phyloP scores from a whole-genome alignment of 1,284 basidiomycete species.

The Irpex sp. region DNA sequence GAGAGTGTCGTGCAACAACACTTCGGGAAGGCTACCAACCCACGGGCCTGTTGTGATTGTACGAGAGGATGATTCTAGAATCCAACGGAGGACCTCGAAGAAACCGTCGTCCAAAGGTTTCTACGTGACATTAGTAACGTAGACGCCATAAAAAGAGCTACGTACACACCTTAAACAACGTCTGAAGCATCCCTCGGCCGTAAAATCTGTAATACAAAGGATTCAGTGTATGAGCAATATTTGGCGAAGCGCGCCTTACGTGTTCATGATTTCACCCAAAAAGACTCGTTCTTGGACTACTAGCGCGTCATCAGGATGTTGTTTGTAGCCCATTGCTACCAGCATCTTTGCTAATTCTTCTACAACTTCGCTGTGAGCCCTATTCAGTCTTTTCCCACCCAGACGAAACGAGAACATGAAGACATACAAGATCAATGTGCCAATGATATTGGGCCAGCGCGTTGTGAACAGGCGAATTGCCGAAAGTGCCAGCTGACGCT shows the following conservation, averaged over 20 bases:
- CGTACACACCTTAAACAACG: slow-evolving; percentile 49
- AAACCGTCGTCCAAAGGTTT: slow-evolving; percentile 44
- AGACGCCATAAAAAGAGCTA: background rate
- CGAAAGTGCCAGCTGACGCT: slow-evolving; percentile 59
- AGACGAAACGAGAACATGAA: background rate
- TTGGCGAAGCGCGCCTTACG: slow-evolving; percentile 31
- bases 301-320: slow-evolving; percentile 49
- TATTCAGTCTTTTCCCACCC: background rate
- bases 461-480: slow-evolving; percentile 60
- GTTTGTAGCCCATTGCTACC: slow-evolving; percentile 40
- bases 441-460: slow-evolving; percentile 49
- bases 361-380: slow-evolving; percentile 36
- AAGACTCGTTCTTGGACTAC: slow-evolving; percentile 52
- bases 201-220: slow-evolving; percentile 37
- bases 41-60: slow-evolving; percentile 24
- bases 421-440: slow-evolving; percentile 50
- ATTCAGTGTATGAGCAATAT: background rate
- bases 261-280: slow-evolving; percentile 46
- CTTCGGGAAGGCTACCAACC: slow-evolving; percentile 41
- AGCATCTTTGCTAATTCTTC: slow-evolving; percentile 48
- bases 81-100: slow-evolving; percentile 41
- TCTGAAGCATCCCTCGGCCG: slow-evolving; percentile 49
- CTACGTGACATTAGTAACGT: slow-evolving; percentile 25
- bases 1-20: slow-evolving; percentile 54
- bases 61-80: slow-evolving; percentile 30